A percentile compares a stretch with the other conserved stretches of the same genome.
These are phyloP conservation scores for Raphanus hybrid DNA, from an alignment of 441 rosid species.

Conservation along the genomic window DNA sequence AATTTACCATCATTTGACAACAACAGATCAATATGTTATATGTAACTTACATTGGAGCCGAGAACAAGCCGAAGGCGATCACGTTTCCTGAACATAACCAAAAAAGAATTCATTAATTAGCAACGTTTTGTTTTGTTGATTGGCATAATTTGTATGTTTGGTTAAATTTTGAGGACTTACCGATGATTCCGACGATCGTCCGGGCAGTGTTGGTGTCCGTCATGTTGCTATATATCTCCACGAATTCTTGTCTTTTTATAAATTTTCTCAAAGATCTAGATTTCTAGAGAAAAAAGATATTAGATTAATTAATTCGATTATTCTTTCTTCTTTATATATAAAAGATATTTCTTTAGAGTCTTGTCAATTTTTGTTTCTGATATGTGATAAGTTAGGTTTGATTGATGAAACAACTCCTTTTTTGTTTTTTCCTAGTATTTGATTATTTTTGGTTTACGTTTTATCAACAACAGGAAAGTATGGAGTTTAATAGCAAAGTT, in stretches of 20 bases:
- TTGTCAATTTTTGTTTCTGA: not conserved
- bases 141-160: not conserved
- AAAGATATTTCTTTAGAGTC: not conserved
- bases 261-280: not conserved
- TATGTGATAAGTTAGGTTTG: constrained; percentile 21
- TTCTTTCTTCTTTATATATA: constrained; percentile 18
- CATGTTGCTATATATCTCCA: constrained; percentile 18
- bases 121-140: not conserved
- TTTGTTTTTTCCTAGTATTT: not conserved
- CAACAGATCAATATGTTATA: not conserved
- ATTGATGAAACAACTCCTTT: constrained; percentile 10
- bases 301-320: not conserved
- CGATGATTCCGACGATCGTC: constrained; percentile 44
- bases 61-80: constrained; percentile 45
- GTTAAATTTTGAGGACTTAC: constrained; percentile 9
- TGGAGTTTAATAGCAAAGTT: constrained; percentile 29
- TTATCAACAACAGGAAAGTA: not conserved
- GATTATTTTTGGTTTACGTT: constrained; percentile 38
- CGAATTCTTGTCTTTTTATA: constrained; percentile 17
- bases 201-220: constrained; percentile 36
- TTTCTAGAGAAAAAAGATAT: not conserved
- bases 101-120: not conserved
- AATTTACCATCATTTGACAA: not conserved
- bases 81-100: constrained; percentile 40
- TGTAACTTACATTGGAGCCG: constrained; percentile 44